phyloP scores from a whole-genome alignment of 805 yeast species.

The Wilhelminamyces savonicus region DNA sequence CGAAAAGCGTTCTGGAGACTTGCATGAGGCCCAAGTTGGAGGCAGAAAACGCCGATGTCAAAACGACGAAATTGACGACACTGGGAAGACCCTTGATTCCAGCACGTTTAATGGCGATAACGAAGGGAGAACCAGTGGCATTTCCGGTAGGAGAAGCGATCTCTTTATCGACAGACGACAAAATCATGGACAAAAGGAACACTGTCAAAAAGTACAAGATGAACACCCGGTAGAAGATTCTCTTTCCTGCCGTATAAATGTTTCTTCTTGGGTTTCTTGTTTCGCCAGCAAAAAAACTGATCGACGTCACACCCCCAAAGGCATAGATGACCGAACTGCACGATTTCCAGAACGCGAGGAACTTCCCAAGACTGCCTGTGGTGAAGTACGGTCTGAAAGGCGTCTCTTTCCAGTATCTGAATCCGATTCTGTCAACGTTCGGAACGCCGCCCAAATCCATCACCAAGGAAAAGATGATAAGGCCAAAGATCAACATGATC shows the following conservation, averaged over 20 bases:
- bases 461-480: slow-evolving; percentile 1
- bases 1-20: slow-evolving; percentile 27
- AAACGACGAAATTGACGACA: slow-evolving; percentile 32
- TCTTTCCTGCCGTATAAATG: slow-evolving; percentile 21
- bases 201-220: slow-evolving; percentile 22
- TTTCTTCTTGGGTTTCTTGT: slow-evolving; percentile 25
- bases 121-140: slow-evolving; percentile 34
- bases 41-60: slow-evolving; percentile 35
- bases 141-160: slow-evolving; percentile 21
- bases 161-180: slow-evolving; percentile 20
- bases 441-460: slow-evolving; percentile 6
- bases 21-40: slow-evolving; percentile 23
- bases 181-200: slow-evolving; percentile 27
- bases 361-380: slow-evolving; percentile 13
- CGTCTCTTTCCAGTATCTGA: slow-evolving; percentile 38
- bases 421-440: slow-evolving; percentile 18
- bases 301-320: slow-evolving; percentile 25
- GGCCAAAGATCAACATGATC: slow-evolving; percentile 13
- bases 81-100: slow-evolving; percentile 29
- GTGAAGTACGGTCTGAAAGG: slow-evolving; percentile 23
- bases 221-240: slow-evolving; percentile 25
- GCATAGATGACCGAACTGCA: slow-evolving; percentile 34
- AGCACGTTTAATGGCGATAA: slow-evolving; percentile 28
- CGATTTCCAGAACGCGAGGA: slow-evolving; percentile 23
- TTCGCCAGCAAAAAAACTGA: slow-evolving; percentile 24